phyloP scores from a whole-genome alignment of 768 basidiomycete genomes.

The Pisolithus microcarpus region DNA sequence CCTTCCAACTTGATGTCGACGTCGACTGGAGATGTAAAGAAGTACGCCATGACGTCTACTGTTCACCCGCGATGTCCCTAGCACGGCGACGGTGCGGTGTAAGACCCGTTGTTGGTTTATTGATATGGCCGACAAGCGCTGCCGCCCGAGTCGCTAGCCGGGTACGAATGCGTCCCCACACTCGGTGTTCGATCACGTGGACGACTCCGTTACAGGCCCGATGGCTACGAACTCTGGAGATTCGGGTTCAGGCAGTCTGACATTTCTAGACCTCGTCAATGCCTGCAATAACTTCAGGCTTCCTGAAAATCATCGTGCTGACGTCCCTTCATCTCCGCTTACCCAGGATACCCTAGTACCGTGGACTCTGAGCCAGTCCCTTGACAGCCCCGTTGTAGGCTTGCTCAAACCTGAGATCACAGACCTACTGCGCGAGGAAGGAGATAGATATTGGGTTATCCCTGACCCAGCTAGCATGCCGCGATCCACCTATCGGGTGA shows the following conservation, averaged over 20 bases:
- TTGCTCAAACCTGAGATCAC: slow-evolving; percentile 54
- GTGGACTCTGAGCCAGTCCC: slow-evolving; percentile 45
- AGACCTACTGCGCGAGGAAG: slow-evolving; percentile 44
- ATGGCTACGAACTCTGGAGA: too few species aligned
- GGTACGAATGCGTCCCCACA: too few species aligned
- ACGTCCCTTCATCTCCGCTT: slow-evolving; percentile 12
- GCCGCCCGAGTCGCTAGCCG: too few species aligned
- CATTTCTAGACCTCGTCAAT: slow-evolving; percentile 59
- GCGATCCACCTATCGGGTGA: slow-evolving; percentile 27
- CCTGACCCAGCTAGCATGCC: slow-evolving; percentile 20
- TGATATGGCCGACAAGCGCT: too few species aligned
- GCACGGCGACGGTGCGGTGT: not conserved
- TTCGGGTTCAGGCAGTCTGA: slow-evolving; percentile 9
- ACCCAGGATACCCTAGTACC: slow-evolving; percentile 45
- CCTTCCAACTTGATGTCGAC: slow-evolving; percentile 83
- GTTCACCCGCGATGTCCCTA: not conserved
- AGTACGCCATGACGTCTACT: slow-evolving; percentile 62
- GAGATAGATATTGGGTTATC: slow-evolving; percentile 38
- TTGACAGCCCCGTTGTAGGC: slow-evolving; percentile 51
- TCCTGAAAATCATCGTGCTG: slow-evolving; percentile 17
- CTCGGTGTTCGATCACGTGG: too few species aligned
- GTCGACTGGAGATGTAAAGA: slow-evolving; percentile 88
- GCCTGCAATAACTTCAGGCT: slow-evolving; percentile 64
- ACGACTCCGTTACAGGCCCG: too few species aligned
- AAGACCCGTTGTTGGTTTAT: too few species aligned